Evolutionary conservation across 208 protist species (phyloP).

Genomic region (Leishmania guyanensis): DNA sequence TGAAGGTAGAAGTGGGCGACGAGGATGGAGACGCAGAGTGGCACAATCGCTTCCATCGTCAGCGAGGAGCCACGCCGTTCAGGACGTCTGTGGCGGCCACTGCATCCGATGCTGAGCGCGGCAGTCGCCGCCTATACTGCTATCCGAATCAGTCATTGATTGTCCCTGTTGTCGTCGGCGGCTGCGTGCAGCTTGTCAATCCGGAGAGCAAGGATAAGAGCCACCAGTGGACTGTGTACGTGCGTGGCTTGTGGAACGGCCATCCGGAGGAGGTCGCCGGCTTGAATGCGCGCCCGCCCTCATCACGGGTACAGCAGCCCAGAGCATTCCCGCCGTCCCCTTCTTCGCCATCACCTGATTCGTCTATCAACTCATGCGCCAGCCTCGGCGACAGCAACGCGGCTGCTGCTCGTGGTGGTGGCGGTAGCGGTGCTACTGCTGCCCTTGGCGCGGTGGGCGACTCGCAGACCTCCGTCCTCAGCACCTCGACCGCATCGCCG

Average conservation of each 20-base stretch:
- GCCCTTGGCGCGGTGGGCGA: background rate
- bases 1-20: slow-evolving; percentile 14
- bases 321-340: background rate
- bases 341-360: background rate
- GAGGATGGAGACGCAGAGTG: background rate
- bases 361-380: background rate
- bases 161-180: slow-evolving; percentile 76
- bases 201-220: slow-evolving; percentile 70
- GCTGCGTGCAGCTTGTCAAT: slow-evolving; percentile 68
- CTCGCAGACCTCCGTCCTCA: slow-evolving; percentile 22
- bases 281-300: slow-evolving; percentile 1
- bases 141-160: slow-evolving; percentile 28
- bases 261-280: slow-evolving; percentile 29
- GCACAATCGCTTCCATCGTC: background rate
- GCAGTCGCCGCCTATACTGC: background rate
- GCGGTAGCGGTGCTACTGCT: slow-evolving; percentile 5
- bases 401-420: background rate
- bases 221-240: slow-evolving; percentile 89
- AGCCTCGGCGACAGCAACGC: background rate
- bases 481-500: slow-evolving; percentile 8
- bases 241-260: slow-evolving; percentile 81
- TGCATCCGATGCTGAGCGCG: background rate
- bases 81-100: background rate
- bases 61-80: background rate
- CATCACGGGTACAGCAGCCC: background rate